Conservation (phyloP, 257 asterid species). For the Solanum paucissectum region DNA sequence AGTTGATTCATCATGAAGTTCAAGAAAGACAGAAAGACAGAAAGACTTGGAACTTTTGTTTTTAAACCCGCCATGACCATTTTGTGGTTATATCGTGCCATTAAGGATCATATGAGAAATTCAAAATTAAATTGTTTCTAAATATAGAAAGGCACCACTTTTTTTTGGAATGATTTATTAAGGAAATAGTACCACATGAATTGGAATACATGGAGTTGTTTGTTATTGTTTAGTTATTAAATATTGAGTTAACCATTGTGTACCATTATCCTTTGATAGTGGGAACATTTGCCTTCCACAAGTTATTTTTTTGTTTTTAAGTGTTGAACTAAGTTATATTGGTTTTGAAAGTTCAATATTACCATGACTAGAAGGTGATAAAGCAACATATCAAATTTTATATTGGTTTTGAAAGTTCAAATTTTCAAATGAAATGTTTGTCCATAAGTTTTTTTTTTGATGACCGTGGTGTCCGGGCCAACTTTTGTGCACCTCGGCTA, state of each 20-base stretch:
- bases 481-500: no score
- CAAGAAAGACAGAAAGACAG: background rate
- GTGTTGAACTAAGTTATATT: no score
- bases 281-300: no score
- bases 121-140: background rate
- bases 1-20: background rate
- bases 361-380: background rate
- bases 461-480: no score
- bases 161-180: background rate
- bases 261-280: background rate
- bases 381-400: background rate
- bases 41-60: background rate
- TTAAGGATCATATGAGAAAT: background rate
- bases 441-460: no score
- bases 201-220: background rate
- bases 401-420: background rate
- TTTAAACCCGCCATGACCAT: background rate
- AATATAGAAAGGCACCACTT: background rate
- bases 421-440: background rate
- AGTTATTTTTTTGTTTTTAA: no score
- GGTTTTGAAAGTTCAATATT: no score
- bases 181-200: background rate
- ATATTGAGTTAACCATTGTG: background rate
- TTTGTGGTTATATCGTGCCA: background rate
- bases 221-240: background rate